Conservation (phyloP, 1,284 basidiomycete species). For the Trichosporon sp. region DNA sequence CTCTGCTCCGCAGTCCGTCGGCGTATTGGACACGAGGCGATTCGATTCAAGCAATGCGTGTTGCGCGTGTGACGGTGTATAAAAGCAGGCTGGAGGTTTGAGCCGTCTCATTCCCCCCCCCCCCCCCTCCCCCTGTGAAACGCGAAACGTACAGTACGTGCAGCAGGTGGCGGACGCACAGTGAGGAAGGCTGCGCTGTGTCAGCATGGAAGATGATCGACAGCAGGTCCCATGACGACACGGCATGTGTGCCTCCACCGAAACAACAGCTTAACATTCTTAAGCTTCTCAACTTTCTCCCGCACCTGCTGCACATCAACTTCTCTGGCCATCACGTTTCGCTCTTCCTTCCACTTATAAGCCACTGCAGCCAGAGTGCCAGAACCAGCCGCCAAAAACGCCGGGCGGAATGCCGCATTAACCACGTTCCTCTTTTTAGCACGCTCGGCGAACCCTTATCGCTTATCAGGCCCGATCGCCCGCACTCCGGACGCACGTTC, state of each 20-base stretch:
- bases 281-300: not conserved
- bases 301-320: not conserved
- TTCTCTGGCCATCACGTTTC: not conserved
- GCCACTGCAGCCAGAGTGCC: no score
- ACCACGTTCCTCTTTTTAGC: not conserved
- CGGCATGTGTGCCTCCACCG: no score
- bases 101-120: no score
- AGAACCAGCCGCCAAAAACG: not conserved
- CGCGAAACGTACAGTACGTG: not conserved
- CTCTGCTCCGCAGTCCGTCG: no score
- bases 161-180: not conserved
- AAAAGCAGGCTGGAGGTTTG: not conserved
- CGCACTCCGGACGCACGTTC: constrained; percentile 10
- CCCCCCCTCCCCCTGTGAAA: not conserved
- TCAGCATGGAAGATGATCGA: not conserved
- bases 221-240: no score
- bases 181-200: not conserved
- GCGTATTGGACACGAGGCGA: no score
- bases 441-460: not conserved
- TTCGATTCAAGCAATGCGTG: no score
- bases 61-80: no score
- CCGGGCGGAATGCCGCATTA: not conserved
- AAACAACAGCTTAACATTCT: not conserved
- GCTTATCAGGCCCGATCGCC: constrained; percentile 1
- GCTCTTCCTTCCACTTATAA: no score